Evolutionary conservation across 1,284 basidiomycete genomes (phyloP), one percentile per base, ranked within the genome.

Genomic region (Naganishia cerealis): DNA sequence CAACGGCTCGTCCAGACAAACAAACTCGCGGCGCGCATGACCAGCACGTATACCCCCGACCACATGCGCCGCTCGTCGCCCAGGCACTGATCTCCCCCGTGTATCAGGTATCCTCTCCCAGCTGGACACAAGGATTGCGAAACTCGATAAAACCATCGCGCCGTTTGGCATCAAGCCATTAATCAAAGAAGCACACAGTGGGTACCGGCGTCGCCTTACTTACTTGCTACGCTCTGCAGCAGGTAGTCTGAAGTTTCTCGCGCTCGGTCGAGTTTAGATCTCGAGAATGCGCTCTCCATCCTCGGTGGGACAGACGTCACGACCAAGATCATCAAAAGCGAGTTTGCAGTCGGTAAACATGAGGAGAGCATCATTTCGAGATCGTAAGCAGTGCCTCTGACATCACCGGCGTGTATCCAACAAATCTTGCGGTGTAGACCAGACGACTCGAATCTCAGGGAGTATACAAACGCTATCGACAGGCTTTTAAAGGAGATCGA

Each of bases 1-100:
- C 80, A 81, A 71, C 78, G 80, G 62, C 73, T 81, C 50, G 72
- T 78, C 46, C 79, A 80, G 71, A 81, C 80, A 18, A 81, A 81
- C 72, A 69, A 73, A 13, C 71, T 81, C 33, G 77, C 77, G 38
- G 74, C 80, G 65, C 76, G 79, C 16, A 81, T 81, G 80, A 79
- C 78, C 15, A 75, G 78, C 76, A 42, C 59, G 75, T 72, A 1
- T 21, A 39, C 15, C 24, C 40, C 46, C 21, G n/a, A n/a, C 46
- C 16, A 13, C 13, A 15, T 50, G 15, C n/a, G 21, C n/a, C 46
- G 13, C 46, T 24, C 24, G 46, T 13, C 2, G 21, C 12, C 6
- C 21, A 21, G 46, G 10, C 24, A 50, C 13, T 24, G 13, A 50
- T 33, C 7, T 29, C 50, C 38, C 29, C 29, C 29, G 29, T 6